Conservation (phyloP, 2,329 filamentous ascomycete genomes). For the Colletotrichum liaoningense region DNA sequence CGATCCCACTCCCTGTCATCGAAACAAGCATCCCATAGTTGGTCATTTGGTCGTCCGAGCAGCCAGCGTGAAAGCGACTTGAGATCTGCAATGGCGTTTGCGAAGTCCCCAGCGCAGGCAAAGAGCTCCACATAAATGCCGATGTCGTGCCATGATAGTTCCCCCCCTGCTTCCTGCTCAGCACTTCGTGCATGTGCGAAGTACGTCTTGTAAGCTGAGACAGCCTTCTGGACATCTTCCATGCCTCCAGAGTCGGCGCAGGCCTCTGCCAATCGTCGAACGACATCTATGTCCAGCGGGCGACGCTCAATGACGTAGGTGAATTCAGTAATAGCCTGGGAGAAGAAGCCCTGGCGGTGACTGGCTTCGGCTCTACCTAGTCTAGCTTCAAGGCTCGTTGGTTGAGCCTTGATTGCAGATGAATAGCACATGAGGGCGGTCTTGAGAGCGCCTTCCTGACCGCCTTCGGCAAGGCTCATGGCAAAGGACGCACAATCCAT, state of each 20-base stretch:
- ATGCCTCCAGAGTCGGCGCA: conserved; percentile 63
- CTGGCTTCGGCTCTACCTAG: conserved; percentile 69
- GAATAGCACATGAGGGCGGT: conserved; percentile 70
- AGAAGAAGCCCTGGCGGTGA: conserved; percentile 65
- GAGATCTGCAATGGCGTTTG: conserved; percentile 75
- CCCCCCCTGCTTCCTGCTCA: conserved; percentile 43
- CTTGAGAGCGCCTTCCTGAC: conserved; percentile 61
- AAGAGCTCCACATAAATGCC: conserved; percentile 88
- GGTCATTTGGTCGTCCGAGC: conserved; percentile 78
- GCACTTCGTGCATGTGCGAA: conserved; percentile 55
- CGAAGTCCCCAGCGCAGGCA: conserved; percentile 70
- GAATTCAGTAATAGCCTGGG: conserved; percentile 68
- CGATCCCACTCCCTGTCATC: conserved; percentile 94
- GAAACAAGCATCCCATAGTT: conserved; percentile 75
- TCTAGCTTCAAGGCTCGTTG: conserved; percentile 67
- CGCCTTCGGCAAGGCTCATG: conserved; percentile 58
- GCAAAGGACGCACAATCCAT: conserved; percentile 68
- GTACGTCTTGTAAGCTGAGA: conserved; percentile 60
- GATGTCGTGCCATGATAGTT: conserved; percentile 81
- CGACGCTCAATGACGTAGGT: conserved; percentile 62
- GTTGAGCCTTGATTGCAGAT: conserved; percentile 68
- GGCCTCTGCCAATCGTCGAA: conserved; percentile 67
- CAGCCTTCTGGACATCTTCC: conserved; percentile 54
- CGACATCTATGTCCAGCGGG: conserved; percentile 65
- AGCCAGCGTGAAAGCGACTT: conserved; percentile 85